Evolutionary conservation across 2,329 filamentous ascomycete genomes (phyloP).

Genomic region (Aspergillus vadensis): DNA sequence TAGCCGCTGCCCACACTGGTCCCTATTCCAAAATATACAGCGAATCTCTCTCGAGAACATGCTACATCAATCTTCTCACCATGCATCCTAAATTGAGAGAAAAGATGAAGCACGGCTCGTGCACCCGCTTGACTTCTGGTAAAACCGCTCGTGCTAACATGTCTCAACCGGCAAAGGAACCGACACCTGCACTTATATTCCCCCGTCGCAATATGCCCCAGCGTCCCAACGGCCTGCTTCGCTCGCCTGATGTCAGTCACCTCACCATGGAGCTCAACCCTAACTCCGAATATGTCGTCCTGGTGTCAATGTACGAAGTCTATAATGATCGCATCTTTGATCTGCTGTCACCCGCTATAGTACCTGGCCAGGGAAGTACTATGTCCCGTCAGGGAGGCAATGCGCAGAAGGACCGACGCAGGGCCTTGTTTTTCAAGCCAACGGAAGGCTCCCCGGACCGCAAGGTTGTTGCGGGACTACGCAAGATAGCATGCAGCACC

Average conservation of each 20-base stretch:
- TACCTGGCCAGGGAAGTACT: conserved; percentile 44
- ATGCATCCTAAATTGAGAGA: conserved; percentile 12
- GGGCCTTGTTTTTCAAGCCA: conserved; percentile 85
- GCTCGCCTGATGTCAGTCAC: conserved; percentile 71
- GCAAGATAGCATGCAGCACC: conserved; percentile 82
- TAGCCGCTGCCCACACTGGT: not conserved
- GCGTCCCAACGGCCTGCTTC: conserved; percentile 70
- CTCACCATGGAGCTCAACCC: conserved; percentile 68
- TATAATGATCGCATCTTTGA: conserved; percentile 99
- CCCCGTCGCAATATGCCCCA: conserved; percentile 64
- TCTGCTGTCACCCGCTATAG: conserved; percentile 65
- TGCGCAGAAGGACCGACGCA: conserved; percentile 70
- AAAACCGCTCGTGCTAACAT: conserved; percentile 40
- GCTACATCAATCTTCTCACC: conserved; percentile 9
- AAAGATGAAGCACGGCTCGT: conserved; percentile 20
- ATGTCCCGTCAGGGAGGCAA: conserved; percentile 47
- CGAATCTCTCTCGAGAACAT: conserved; percentile 4
- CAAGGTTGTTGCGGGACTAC: conserved; percentile 91
- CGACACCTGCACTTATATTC: conserved; percentile 57
- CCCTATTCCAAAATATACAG: not conserved
- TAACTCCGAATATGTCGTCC: conserved; percentile 77
- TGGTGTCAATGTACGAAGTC: conserved; percentile 98
- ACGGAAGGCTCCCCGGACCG: conserved; percentile 85
- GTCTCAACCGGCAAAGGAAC: conserved; percentile 54
- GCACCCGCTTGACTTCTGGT: conserved; percentile 18